Evolutionary conservation across 768 basidiomycete species (phyloP), one percentile per base, ranked within the genome.

Genomic region (Scleroderma citrinum): DNA sequence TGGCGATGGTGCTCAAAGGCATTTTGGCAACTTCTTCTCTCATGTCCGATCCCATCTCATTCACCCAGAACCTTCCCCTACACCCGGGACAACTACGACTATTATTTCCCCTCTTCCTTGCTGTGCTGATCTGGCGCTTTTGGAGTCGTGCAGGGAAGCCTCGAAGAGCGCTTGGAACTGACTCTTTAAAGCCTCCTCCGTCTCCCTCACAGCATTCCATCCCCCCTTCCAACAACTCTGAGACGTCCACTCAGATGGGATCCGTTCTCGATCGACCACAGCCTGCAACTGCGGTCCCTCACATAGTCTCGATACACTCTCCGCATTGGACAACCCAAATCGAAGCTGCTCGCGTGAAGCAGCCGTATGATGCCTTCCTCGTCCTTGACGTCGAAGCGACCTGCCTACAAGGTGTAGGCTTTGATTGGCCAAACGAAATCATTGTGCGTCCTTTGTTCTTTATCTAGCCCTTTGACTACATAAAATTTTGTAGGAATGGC

Each of bases 341-440:
- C 14, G 62, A 57, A n/a, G 14, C 51, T 14, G 20, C 44, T 29
- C 43, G 44, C 32, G 62, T 53, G 21, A 72, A 67, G 50, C 77
- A 80, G 47, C 67, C 78, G 0, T 87, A 80, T 59, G 89, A 92
- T 41, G 81, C 78, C 5, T 92, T 92, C 60, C 78, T 96, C 16
- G 85, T 96, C 31, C 74, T 95, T 48, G 94, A 97, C 58, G 85
- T 94, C 45, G 92, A 94, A 63, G 92, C 83, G 12, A 94, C 92
- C 2, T 94, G 92, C 58, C 62, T 76, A 38, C 66, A 64, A 57
- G 86, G 84, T 32, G 76, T 80, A 30, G 64, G 68, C 16, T 89
- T 92, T 55, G 78, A 84, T 47, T 95, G 83, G 69, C 89, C 94
- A 2, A 96, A 96, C 67, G 95, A 98, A 70, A 93, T 98, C 48